Evolutionary conservation across 768 basidiomycete genomes (phyloP).

Genomic region (Suillus discolor): DNA sequence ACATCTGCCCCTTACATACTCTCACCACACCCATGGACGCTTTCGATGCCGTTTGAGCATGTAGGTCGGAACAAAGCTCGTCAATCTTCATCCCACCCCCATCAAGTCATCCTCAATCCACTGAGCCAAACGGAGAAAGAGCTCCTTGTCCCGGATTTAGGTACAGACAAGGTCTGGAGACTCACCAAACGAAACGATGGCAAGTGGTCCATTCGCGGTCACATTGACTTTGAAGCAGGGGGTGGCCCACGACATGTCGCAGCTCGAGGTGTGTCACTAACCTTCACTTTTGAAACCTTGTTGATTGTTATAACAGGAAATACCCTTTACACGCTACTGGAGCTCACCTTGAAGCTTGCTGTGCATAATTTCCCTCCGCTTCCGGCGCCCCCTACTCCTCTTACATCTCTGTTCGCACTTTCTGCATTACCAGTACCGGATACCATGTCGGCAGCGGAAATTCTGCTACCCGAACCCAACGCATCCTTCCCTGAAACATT

Average conservation of each 20-base stretch:
- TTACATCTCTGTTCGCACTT: slow-evolving; percentile 50
- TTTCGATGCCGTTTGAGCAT: slow-evolving; percentile 47
- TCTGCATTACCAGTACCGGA: slow-evolving; percentile 43
- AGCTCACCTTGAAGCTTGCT: slow-evolving; percentile 60
- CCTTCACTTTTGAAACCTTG: background rate
- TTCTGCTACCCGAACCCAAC: slow-evolving; percentile 61
- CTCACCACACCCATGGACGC: slow-evolving; percentile 32
- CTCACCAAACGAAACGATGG: slow-evolving; percentile 46
- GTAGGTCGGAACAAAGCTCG: slow-evolving; percentile 66
- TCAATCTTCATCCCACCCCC: slow-evolving; percentile 76
- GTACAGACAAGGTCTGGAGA: slow-evolving; percentile 67
- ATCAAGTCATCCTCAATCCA: slow-evolving; percentile 56
- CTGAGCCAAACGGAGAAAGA: slow-evolving; percentile 52
- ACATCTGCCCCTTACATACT: slow-evolving; percentile 48
- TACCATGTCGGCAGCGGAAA: slow-evolving; percentile 68
- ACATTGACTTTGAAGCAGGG: slow-evolving; percentile 53
- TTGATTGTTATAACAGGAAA: slow-evolving; percentile 44
- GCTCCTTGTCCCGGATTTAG: slow-evolving; percentile 75
- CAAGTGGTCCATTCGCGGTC: slow-evolving; percentile 53
- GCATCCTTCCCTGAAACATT: slow-evolving; percentile 54
- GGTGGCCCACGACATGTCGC: slow-evolving; percentile 74
- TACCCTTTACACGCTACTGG: slow-evolving; percentile 65
- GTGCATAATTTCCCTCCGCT: slow-evolving; percentile 55
- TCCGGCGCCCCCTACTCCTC: slow-evolving; percentile 40
- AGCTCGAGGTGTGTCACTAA: slow-evolving; percentile 47